phyloP scores from a whole-genome alignment of 1,284 basidiomycete species.

The Gomphus sp. region DNA sequence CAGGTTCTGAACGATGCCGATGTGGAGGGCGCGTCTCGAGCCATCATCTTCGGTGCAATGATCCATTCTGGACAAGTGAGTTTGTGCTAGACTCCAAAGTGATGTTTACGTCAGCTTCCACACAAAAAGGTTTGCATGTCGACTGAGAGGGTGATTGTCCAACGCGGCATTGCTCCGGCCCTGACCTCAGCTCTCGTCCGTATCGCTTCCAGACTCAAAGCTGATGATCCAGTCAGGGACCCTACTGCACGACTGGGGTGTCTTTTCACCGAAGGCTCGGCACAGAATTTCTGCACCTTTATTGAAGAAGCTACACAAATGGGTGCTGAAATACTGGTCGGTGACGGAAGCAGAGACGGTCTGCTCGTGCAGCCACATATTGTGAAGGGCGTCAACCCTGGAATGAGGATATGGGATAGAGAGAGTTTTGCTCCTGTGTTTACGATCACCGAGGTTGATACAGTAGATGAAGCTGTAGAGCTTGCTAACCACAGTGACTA shows the following conservation, averaged over 20 bases:
- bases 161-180: conserved; percentile 27
- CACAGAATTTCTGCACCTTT: conserved; percentile 38
- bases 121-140: conserved; percentile 58
- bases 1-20: conserved; percentile 56
- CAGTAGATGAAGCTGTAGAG: conserved; percentile 43
- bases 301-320: conserved; percentile 39
- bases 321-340: conserved; percentile 44
- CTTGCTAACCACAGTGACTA: conserved; percentile 47
- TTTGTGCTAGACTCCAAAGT: too few species aligned
- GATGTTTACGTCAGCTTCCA: background rate
- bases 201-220: conserved; percentile 25
- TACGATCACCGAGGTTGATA: conserved; percentile 37
- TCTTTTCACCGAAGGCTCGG: conserved; percentile 42
- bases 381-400: conserved; percentile 34
- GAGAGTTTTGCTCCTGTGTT: conserved; percentile 56
- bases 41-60: conserved; percentile 50
- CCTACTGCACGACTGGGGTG: conserved; percentile 23
- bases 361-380: conserved; percentile 46
- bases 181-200: conserved; percentile 27
- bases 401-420: conserved; percentile 42
- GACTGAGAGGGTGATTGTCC: conserved; percentile 56
- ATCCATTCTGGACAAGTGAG: conserved; percentile 40
- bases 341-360: conserved; percentile 32
- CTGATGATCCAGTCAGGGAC: conserved; percentile 18
- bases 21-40: conserved; percentile 42